Conservation (phyloP, 2,329 filamentous ascomycete genomes). For the Zymoseptoria tritici region DNA sequence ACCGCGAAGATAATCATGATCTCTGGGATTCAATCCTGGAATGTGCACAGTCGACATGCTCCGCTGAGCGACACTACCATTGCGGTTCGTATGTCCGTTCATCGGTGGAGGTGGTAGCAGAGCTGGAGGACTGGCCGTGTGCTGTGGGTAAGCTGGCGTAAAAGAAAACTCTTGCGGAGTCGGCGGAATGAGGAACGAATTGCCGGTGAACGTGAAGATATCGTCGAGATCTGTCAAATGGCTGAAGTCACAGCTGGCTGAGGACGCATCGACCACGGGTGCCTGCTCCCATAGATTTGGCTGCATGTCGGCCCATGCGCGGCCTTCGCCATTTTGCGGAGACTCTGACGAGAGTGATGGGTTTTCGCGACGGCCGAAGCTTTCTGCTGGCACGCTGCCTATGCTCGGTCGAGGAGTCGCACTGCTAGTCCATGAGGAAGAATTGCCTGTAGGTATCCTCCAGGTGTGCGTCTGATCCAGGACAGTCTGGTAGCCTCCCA, state of each 20-base stretch:
- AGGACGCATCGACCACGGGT: not conserved
- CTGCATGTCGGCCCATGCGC: constrained; percentile 12
- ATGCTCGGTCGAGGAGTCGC: not conserved
- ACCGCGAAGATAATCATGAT: constrained; percentile 8
- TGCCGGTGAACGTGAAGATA: not conserved
- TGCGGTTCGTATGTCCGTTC: not conserved
- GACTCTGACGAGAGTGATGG: constrained; percentile 13
- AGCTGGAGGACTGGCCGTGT: not conserved
- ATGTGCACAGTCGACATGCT: not conserved
- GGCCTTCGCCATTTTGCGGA: constrained; percentile 11
- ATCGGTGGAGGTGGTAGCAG: not conserved
- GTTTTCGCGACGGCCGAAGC: constrained; percentile 3
- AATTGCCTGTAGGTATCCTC: constrained; percentile 9
- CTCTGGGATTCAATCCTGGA: not conserved
- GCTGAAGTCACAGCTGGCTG: constrained; percentile 1
- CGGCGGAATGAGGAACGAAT: not conserved
- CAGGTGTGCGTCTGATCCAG: constrained; percentile 17
- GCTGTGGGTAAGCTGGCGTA: not conserved
- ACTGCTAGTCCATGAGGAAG: constrained; percentile 8
- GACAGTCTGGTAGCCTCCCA: constrained; percentile 6
- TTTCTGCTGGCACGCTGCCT: constrained; percentile 1
- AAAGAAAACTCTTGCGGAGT: not conserved
- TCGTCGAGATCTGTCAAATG: constrained; percentile 1
- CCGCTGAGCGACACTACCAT: not conserved
- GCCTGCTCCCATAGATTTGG: constrained; percentile 12